These are phyloP conservation scores for Kwoniella sp. DNA, from an alignment of 768 basidiomycete species.

Conservation along the genomic window DNA sequence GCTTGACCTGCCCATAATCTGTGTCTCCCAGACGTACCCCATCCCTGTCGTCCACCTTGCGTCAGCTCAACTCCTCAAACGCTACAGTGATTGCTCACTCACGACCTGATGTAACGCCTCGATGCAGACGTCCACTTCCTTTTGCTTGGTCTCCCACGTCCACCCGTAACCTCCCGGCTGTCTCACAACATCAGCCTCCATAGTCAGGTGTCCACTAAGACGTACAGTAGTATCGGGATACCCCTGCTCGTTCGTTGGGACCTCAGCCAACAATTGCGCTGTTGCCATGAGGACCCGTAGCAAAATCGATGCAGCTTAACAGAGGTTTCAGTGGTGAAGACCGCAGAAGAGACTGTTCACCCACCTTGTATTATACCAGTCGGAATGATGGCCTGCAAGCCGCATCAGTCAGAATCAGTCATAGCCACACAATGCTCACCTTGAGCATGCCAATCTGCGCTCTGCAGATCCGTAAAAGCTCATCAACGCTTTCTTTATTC, in stretches of 20 bases:
- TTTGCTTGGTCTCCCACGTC: slow-evolving; percentile 34
- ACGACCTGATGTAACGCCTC: slow-evolving; percentile 35
- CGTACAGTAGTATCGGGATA: slow-evolving; percentile 30
- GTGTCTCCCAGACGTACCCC: slow-evolving; percentile 10
- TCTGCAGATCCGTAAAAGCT: slow-evolving; percentile 18
- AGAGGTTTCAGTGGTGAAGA: too few species aligned
- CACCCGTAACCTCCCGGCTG: slow-evolving; percentile 34
- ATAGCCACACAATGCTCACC: slow-evolving; percentile 4
- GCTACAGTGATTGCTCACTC: not conserved
- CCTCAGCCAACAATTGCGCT: slow-evolving; percentile 28
- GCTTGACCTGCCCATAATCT: not conserved
- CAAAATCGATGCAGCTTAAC: slow-evolving; percentile 20
- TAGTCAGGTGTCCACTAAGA: not conserved
- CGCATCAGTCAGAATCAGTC: not conserved
- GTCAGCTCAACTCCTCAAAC: not conserved
- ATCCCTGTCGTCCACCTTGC: slow-evolving; percentile 4
- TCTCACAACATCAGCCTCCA: not conserved
- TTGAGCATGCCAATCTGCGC: slow-evolving; percentile 24
- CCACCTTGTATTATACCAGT: slow-evolving; percentile 32
- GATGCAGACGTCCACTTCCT: slow-evolving; percentile 17
- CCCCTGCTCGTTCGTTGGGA: slow-evolving; percentile 32
- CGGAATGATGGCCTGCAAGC: slow-evolving; percentile 17
- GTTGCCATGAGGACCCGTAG: slow-evolving; percentile 21
- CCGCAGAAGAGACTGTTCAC: not conserved
- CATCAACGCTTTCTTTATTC: slow-evolving; percentile 27